Conservation (phyloP, 768 basidiomycete genomes). For the Hypholoma sublateritium region DNA sequence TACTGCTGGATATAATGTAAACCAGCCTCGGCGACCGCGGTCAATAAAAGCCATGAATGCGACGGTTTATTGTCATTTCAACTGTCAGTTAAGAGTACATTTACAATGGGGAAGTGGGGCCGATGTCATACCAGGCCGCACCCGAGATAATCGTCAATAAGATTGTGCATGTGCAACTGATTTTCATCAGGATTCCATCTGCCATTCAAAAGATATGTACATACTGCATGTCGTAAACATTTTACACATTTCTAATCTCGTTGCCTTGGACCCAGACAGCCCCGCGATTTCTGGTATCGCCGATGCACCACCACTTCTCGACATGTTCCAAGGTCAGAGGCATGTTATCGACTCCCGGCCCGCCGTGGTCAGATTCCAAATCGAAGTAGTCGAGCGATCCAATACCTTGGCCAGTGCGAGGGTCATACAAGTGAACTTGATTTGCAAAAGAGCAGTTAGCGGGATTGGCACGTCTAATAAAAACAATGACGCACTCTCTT, state of each 20-base stretch:
- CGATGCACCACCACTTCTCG: constrained; percentile 92
- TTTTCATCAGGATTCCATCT: too few relatives aligned
- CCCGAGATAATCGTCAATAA: neutral
- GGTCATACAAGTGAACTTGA: constrained; percentile 49
- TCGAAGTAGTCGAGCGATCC: constrained; percentile 77
- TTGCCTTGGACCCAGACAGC: constrained; percentile 78
- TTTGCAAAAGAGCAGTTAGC: neutral
- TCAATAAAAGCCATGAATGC: too few relatives aligned
- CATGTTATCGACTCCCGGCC: neutral
- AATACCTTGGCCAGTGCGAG: constrained; percentile 38
- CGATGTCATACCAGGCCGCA: too few relatives aligned
- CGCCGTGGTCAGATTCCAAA: constrained; percentile 17
- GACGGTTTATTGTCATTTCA: too few relatives aligned
- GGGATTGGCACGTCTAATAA: neutral
- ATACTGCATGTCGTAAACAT: neutral
- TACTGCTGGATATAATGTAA: too few relatives aligned
- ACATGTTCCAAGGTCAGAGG: constrained; percentile 47
- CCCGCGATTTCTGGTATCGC: constrained; percentile 63
- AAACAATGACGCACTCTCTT: constrained; percentile 55
- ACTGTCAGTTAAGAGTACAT: neutral
- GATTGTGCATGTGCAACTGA: neutral
- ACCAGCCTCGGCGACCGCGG: too few relatives aligned
- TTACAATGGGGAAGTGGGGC: neutral
- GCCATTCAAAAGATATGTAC: neutral
- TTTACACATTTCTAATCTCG: constrained; percentile 6